Base-by-base conservation (phyloP, 768 basidiomycete genomes). In the Collybiopsis confluens region DNA sequence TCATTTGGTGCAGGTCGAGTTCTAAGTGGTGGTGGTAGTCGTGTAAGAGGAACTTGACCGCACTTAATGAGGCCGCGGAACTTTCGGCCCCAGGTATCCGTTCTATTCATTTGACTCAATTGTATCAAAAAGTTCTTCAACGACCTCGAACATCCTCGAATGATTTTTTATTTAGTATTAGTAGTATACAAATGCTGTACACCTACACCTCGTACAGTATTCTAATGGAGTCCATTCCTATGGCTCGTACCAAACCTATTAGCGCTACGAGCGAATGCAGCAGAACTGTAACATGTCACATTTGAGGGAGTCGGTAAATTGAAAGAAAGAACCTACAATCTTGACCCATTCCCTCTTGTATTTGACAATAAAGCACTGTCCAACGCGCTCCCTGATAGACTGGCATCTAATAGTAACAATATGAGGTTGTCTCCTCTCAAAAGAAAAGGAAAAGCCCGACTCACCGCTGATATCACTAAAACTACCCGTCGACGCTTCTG, bases 381-480 rank as follows among this genome's bases (percentile, higher is more conserved):
- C 56, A 93, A 64, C 3, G 85, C 90, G 37, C 90, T 91, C 6
- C 81, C 81, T 16, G 89, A 90, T 36, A 92, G 66, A 64, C 88
- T 89, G 10, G 82, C 78, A 59, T 90, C 88, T 30, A 33, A n/a
- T n/a, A n/a, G 15, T 88, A 15, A 45, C 46, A 37, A 33, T 49
- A 18, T 53, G 24, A 9, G 26, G 18, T 9, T 28, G 23, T 8
- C 15, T 13, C 2, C 15, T 5, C 33, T 8, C 18, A 16, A 51
- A 20, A 7, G 28, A 11, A 21, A 4, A 21, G 28, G 42, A 37
- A 10, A 11, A 10, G 15, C 48, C 15, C 20, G 26, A 69, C 80
- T 62, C 61, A 90, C 91, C 90, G 61, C 91, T 93, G 41, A 92
- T 63, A 62, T 93, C 91, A 62, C 90, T 92, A 61, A 92, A 91